Evolutionary conservation across 108 stramenopile genomes (phyloP), one percentile per base, ranked within the genome.

Genomic region (Discostella stelligeroides): DNA sequence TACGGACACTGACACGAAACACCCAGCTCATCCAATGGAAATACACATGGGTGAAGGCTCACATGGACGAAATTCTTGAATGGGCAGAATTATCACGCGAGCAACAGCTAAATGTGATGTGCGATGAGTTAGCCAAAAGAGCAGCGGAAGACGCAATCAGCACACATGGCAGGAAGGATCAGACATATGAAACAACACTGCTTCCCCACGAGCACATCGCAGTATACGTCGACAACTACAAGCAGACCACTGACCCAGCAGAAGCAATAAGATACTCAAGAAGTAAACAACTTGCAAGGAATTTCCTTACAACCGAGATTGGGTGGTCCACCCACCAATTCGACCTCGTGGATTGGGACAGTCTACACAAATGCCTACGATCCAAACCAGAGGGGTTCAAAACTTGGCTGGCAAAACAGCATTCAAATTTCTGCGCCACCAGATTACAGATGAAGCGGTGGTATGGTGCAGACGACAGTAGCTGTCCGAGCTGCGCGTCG

Each of bases 11-110:
- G 7, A 47, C 46, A 7, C 9, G 2, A 8, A 3, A 47, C 3
- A 4, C 18, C 46, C 9, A 4, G 2, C 9, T 2, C 3, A 7
- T 47, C 46, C 3, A 47, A n/a, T n/a, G n/a, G n/a, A n/a, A n/a
- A n/a, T n/a, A n/a, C n/a, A n/a, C n/a, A n/a, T n/a, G n/a, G n/a
- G 46, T 47, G 46, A 47, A 47, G 9, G 46, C 46, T 47, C 46
- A 47, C 9, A 47, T 47, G 46, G 46, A 47, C 18, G 46, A 47
- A 18, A 9, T 47, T 8, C 46, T 47, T 47, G 46, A 47, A 2
- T 47, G 46, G 46, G 2, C 4, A 9, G 46, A 47, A 47, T 9
- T 47, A 7, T 7, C 46, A 4, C 46, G 3, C 4, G 7, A 4
- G 7, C 46, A 47, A 8, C 46, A 8, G 18, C 46, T 47, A 47